Base-by-base conservation (phyloP, 805 yeast genomes). In the Myxozyma monticola region DNA sequence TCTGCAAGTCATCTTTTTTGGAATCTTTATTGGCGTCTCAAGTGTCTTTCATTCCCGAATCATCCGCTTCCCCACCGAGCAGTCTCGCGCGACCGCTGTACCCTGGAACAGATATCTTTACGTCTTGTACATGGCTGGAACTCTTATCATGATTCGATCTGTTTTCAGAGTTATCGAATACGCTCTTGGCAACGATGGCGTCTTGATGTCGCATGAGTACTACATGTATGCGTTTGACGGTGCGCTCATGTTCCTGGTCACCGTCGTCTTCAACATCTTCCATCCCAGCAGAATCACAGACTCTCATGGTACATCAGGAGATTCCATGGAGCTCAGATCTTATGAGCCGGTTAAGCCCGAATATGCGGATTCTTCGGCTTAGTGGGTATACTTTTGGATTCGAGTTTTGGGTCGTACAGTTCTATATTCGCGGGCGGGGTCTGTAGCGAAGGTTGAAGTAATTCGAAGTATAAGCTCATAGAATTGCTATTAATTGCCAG, bases 1-100 rank as follows among this genome's bases (percentile, higher is more conserved):
- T 42, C 55, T 70, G 10, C 72, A 69, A 50, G 51, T 68, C 20
- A 56, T 50, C 1, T 63, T 66, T 40, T 66, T 70, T 48, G 65
- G 61, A 2, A 18, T 65, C 17, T 70, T 70, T 38, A 53, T 64
- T 14, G 33, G 59, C 18, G 54, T 60, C 24, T 60, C 61, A 45
- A 18, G 49, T 28, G 9, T 41, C 22, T 60, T 65, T 49, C 36
- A 38, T 51, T 15, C 12, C 3, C 43, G 51, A 20, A 17, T 47
- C 20, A 12, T 9, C 20, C 10, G 15, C 17, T n/a, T 12, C 4
- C 18, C 40, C 7, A 17, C 8, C 9, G 15, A 10, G 3, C 25
- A 20, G 24, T 4, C 22, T 18, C 7, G 17, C 22, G 40, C 22
- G 6, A 20, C 22, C 17, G 31, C 12, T 28, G 14, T 15, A 14